Evolutionary conservation across 1,284 basidiomycete genomes (phyloP), one percentile per base, ranked within the genome.

Genomic region (Gomphus bonarii): DNA sequence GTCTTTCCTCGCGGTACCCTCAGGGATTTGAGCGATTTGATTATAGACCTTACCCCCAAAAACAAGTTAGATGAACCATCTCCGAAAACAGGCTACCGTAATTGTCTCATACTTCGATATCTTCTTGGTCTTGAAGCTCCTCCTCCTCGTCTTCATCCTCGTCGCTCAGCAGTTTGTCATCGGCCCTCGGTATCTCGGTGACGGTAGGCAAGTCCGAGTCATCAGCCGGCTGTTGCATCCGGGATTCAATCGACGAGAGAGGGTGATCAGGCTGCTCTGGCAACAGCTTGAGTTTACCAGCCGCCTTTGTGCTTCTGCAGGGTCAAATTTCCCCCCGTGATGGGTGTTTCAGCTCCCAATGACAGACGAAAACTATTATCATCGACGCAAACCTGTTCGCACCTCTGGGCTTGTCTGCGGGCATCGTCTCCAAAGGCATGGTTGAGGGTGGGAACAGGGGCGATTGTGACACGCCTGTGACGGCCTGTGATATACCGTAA

Each of bases 1-100:
- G 76, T 97, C 94, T 60, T 92, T 78, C 50, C 93, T 80, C 35
- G 95, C 95, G 40, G 91, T 93, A 2, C 95, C 95, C 50, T 93
- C 92, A 2, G 95, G 95, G 59, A 97, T 98, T 51, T 91, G 82
- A 9, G 88, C 87, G 58, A 95, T 84, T 70, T 93, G 91, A 61
- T 91, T 91, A 66, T 95, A 91, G 36, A 90, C 86, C 88, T 91
- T 59, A 28, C 43, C 50, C 50, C 42, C 49, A 43, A 47, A 43
- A 40, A 5, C 54, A 28, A 6, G 46, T 54, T 50, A 61, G 52
- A 47, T 61, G n/a, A n/a, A n/a, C n/a, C n/a, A n/a, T n/a, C n/a
- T n/a, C n/a, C 20, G 38, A 55, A 30, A 33, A 18, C 22, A 42
- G 43, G 59, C 40, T 47, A 30, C 7, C 55, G 35, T n/a, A 40